A percentile compares a stretch with the other conserved stretches of the same genome.
phyloP scores from a whole-genome alignment of 345 rosid species.

The Linum tenue region DNA sequence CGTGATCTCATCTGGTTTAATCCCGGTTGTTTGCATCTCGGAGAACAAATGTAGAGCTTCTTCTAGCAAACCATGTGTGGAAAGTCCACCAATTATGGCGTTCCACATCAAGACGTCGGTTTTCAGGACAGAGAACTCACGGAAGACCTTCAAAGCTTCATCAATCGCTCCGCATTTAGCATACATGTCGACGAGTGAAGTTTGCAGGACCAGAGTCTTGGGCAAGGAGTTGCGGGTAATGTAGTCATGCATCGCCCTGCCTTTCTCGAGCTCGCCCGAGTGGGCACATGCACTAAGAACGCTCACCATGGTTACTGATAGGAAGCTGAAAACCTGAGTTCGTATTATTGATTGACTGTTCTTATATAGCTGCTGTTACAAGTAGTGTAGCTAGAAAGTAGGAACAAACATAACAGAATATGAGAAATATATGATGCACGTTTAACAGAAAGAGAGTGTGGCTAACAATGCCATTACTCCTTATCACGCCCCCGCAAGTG shows the following conservation, averaged over 20 bases:
- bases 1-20: constrained; percentile 68
- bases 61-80: constrained; percentile 56
- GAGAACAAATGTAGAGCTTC: constrained; percentile 49
- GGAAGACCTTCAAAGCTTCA: constrained; percentile 56
- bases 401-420: too few species aligned
- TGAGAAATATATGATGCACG: too few species aligned
- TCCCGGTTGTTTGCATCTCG: constrained; percentile 44
- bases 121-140: constrained; percentile 15
- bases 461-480: too few species aligned
- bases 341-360: too few species aligned
- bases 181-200: constrained; percentile 84
- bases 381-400: too few species aligned
- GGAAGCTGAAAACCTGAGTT: too few species aligned
- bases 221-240: constrained; percentile 40
- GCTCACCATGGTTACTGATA: constrained; percentile 92
- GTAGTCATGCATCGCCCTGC: constrained; percentile 47
- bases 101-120: constrained; percentile 76
- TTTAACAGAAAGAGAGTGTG: too few species aligned
- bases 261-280: constrained; percentile 62
- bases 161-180: constrained; percentile 77
- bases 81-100: constrained; percentile 79
- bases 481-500: too few species aligned
- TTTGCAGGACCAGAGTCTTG: constrained; percentile 43
- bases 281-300: constrained; percentile 81
- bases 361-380: too few species aligned